A percentile compares a stretch with the other conserved stretches of the same genome.
phyloP scores from a whole-genome alignment of 495 filamentous ascomycete genomes.

The Hypoxylon rickii region DNA sequence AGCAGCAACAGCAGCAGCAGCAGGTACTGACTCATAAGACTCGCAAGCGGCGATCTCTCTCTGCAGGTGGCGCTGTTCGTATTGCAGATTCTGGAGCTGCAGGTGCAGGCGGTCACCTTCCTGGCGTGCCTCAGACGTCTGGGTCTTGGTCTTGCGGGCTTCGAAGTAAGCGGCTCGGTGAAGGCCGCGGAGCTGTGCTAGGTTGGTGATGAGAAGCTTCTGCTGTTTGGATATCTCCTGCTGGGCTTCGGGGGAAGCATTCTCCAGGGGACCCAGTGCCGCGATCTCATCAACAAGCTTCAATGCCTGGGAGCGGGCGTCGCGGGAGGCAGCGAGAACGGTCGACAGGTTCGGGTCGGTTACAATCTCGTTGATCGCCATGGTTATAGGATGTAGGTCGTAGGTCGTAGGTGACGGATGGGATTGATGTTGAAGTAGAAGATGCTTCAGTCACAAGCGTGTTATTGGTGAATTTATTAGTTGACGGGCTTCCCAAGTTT shows the following conservation, averaged over 20 bases:
- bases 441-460: too few species aligned
- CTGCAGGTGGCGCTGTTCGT: conserved; percentile 88
- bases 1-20: neutral
- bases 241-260: conserved; percentile 54
- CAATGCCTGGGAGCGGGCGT: conserved; percentile 73
- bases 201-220: conserved; percentile 76
- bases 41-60: conserved; percentile 92
- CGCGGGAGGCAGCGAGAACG: conserved; percentile 71
- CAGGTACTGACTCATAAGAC: conserved; percentile 77
- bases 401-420: too few species aligned
- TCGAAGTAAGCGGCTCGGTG: conserved; percentile 80
- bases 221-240: conserved; percentile 74
- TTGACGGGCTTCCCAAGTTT: too few species aligned
- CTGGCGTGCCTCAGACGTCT: conserved; percentile 82
- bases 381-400: conserved; percentile 25
- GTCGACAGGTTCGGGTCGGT: conserved; percentile 69
- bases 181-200: conserved; percentile 79
- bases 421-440: too few species aligned
- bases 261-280: conserved; percentile 40
- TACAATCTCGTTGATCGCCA: conserved; percentile 62
- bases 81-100: conserved; percentile 93
- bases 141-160: conserved; percentile 83
- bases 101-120: conserved; percentile 92
- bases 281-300: conserved; percentile 63
- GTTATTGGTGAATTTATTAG: too few species aligned